Percentiles rank a stretch among this genome's conserved stretches.
Evolutionary conservation across 768 basidiomycete genomes (phyloP).

Genomic region (Suillus decipiens): DNA sequence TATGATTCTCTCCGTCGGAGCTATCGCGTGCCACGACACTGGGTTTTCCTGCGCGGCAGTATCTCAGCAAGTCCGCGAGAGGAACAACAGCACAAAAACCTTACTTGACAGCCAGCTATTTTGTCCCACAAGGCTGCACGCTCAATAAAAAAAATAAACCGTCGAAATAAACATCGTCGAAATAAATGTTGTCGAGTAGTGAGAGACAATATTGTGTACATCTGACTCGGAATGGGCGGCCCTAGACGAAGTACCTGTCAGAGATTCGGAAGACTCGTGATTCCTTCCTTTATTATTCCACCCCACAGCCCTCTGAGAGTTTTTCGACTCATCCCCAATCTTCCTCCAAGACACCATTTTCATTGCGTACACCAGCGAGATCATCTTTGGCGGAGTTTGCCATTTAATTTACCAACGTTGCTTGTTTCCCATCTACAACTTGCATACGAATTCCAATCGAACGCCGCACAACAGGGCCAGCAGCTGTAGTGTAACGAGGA

Average conservation of each 20-base stretch:
- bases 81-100: too few species aligned
- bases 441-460: neutral
- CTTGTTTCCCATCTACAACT: neutral
- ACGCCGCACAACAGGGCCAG: neutral
- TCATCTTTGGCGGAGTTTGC: neutral
- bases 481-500: constrained; percentile 3
- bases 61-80: too few species aligned
- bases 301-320: neutral
- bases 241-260: neutral
- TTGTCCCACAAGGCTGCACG: too few species aligned
- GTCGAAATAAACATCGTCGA: too few species aligned
- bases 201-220: too few species aligned
- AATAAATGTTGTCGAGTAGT: too few species aligned
- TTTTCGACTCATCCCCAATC: neutral
- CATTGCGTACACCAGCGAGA: neutral
- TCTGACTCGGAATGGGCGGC: neutral
- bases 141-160: too few species aligned
- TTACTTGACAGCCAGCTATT: too few species aligned
- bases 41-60: too few species aligned
- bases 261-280: neutral
- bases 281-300: neutral
- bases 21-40: too few species aligned
- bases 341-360: neutral
- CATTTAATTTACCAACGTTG: neutral
- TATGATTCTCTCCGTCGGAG: too few species aligned